Conservation (phyloP, 257 asterid genomes). For the Vinca minor region DNA sequence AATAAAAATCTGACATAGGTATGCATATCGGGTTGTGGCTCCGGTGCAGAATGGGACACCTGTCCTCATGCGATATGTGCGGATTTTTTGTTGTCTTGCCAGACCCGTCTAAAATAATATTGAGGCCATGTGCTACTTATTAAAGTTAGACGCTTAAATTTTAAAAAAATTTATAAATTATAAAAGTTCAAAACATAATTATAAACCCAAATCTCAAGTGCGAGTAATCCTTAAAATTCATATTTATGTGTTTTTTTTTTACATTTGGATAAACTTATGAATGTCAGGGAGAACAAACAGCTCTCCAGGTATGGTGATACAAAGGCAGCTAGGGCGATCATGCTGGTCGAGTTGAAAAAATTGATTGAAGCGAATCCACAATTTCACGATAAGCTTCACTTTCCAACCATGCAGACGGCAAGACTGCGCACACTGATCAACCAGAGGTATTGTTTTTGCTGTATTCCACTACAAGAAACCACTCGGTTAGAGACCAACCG, state of each 20-base stretch:
- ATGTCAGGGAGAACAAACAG: slow-evolving; percentile 45
- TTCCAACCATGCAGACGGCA: slow-evolving; percentile 39
- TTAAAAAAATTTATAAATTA: no score
- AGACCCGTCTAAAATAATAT: no score
- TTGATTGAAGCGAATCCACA: slow-evolving; percentile 48
- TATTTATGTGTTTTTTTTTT: slow-evolving; percentile 6
- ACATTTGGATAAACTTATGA: slow-evolving; percentile 10
- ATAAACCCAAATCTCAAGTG: neutral
- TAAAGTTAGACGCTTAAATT: no score
- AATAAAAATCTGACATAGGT: no score
- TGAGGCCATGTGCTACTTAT: no score
- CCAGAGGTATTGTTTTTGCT: slow-evolving; percentile 62
- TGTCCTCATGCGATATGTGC: no score
- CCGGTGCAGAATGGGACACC: no score
- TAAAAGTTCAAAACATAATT: neutral
- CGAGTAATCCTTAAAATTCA: no score
- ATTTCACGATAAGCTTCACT: slow-evolving; percentile 55
- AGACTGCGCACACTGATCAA: slow-evolving; percentile 52
- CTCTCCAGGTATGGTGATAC: slow-evolving; percentile 47
- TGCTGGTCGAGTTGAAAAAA: slow-evolving; percentile 44
- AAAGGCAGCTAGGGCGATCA: slow-evolving; percentile 42
- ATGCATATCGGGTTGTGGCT: no score
- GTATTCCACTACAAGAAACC: no score
- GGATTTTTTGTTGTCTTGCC: no score
- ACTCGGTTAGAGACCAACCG: no score